Percentiles rank a stretch among this genome's conserved stretches.
Conservation (phyloP, 2,329 filamentous ascomycete genomes). For the Dothistroma septosporum region DNA sequence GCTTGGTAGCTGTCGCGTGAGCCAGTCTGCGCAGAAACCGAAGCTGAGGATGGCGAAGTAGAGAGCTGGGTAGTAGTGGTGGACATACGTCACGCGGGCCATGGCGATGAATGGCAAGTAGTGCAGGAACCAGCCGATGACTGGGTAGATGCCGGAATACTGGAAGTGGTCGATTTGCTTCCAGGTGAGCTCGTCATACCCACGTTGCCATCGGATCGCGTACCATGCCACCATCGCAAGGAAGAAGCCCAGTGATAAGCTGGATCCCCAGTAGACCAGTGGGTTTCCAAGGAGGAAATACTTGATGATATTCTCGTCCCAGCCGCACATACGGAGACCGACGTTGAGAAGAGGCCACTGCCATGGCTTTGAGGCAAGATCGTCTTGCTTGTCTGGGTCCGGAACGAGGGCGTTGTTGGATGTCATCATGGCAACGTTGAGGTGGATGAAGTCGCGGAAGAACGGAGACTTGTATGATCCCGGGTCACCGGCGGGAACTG, state of each 20-base stretch:
- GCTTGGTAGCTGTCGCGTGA: conserved; percentile 63
- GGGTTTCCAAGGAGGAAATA: conserved; percentile 99
- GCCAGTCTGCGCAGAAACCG: conserved; percentile 86
- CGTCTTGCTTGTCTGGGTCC: conserved; percentile 97
- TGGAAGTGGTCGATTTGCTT: conserved; percentile 89
- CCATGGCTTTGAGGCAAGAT: conserved; percentile 94
- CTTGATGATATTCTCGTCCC: conserved; percentile 93
- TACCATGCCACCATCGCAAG: conserved; percentile 76
- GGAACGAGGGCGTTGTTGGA: conserved; percentile 98
- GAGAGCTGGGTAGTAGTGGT: conserved; percentile 97
- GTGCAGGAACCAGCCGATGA: conserved; percentile 92
- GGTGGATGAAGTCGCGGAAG: conserved; percentile 92
- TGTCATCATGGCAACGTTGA: conserved; percentile 99
- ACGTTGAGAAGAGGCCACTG: conserved; percentile 97
- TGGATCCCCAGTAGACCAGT: conserved; percentile 91
- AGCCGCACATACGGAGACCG: conserved; percentile 96
- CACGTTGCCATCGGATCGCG: conserved; percentile 89
- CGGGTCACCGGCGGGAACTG: conserved; percentile 83
- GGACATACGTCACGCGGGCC: conserved; percentile 97
- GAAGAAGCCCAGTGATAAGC: conserved; percentile 70
- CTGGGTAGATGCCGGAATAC: conserved; percentile 85
- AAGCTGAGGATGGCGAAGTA: conserved; percentile 92
- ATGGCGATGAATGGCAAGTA: conserved; percentile 95
- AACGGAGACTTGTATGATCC: conserved; percentile 95
- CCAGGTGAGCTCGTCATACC: conserved; percentile 75